Percentiles rank a stretch among this genome's conserved stretches.
Evolutionary conservation across 768 basidiomycete species (phyloP).

Genomic region (Erythrobasidium yunnanense): DNA sequence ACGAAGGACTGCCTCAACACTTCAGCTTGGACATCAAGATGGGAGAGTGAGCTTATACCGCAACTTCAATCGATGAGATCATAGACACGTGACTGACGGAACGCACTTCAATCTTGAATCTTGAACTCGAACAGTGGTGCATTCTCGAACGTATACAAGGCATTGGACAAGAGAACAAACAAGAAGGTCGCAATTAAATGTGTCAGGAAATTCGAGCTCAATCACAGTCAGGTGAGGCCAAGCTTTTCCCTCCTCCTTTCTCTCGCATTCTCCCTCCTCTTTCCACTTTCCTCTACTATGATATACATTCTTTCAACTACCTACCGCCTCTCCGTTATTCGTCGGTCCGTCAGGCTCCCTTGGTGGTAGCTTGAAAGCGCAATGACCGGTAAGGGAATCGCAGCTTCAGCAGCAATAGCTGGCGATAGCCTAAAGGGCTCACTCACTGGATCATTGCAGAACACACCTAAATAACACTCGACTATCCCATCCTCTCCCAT

Average conservation of each 20-base stretch:
- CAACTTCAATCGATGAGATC: not conserved
- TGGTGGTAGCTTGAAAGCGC: not conserved
- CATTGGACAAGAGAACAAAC: conserved; percentile 57
- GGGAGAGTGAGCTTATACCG: conserved; percentile 28
- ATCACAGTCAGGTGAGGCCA: conserved; percentile 71
- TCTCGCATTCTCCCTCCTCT: not conserved
- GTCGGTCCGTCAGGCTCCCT: not conserved
- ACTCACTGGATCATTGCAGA: too few species aligned
- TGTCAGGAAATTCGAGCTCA: conserved; percentile 85
- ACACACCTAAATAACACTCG: too few species aligned
- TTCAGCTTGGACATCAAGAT: conserved; percentile 28
- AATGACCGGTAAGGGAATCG: too few species aligned
- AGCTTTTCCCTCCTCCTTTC: not conserved
- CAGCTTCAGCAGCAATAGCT: too few species aligned
- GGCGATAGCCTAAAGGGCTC: too few species aligned
- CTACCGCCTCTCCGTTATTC: not conserved
- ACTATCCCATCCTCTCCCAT: too few species aligned
- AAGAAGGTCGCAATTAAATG: conserved; percentile 67
- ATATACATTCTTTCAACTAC: not conserved
- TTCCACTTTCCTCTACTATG: not conserved
- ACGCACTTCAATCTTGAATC: not conserved
- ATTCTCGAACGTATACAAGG: conserved; percentile 98
- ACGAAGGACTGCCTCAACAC: conserved; percentile 27
- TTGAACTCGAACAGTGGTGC: conserved; percentile 60
- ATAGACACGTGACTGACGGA: not conserved